Evolutionary conservation across 768 basidiomycete genomes (phyloP).

Genomic region (Mycena crocata): DNA sequence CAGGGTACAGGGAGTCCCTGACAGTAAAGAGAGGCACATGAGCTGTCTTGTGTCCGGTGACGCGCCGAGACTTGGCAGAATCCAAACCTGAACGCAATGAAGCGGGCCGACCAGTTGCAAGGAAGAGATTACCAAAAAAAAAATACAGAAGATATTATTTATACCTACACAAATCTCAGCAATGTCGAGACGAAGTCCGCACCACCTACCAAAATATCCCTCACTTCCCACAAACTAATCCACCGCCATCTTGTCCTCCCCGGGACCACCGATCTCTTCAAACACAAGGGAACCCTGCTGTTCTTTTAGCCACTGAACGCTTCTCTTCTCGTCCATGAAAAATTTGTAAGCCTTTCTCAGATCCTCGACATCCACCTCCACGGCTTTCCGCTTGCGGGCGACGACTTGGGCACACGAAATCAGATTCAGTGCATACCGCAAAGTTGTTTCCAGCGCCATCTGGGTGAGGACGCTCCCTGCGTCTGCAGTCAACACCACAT

Average conservation of each 20-base stretch:
- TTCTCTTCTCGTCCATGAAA: constrained; percentile 94
- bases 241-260: constrained; percentile 48
- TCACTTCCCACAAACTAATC: constrained; percentile 30
- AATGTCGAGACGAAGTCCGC: neutral
- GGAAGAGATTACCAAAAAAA: constrained; percentile 25
- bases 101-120: constrained; percentile 20
- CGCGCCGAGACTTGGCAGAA: neutral
- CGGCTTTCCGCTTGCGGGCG: constrained; percentile 84
- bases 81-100: neutral
- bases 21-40: too few species aligned
- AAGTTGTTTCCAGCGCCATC: constrained; percentile 90
- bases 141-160: constrained; percentile 18
- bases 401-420: constrained; percentile 93
- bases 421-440: constrained; percentile 94
- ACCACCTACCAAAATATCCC: constrained; percentile 8
- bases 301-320: constrained; percentile 92
- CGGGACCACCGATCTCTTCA: constrained; percentile 67
- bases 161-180: constrained; percentile 19
- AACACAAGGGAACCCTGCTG: constrained; percentile 81
- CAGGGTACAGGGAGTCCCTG: neutral
- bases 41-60: constrained; percentile 11
- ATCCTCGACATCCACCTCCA: constrained; percentile 87
- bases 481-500: constrained; percentile 81
- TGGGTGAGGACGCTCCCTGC: constrained; percentile 85
- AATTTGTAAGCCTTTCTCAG: constrained; percentile 86